Conservation (phyloP, 1,284 basidiomycete genomes). For the Crocinoboletus sp. region DNA sequence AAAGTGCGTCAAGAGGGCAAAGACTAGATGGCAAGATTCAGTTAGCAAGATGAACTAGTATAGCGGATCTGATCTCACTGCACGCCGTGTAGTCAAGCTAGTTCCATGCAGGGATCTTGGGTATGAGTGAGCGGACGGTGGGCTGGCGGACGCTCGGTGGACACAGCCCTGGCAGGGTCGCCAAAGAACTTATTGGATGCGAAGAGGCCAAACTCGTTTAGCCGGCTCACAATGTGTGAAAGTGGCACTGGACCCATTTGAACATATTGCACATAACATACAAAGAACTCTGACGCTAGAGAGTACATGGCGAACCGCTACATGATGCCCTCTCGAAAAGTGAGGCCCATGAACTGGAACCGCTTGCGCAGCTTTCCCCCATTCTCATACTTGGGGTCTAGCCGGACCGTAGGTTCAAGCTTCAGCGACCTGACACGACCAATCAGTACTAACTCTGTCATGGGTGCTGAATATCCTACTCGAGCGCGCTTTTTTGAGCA, state of each 20-base stretch:
- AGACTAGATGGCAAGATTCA: slow-evolving; percentile 11
- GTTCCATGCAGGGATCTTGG: slow-evolving; percentile 26
- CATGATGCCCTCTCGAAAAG: slow-evolving; percentile 21
- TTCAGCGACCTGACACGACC: slow-evolving; percentile 19
- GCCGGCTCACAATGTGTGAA: slow-evolving; percentile 29
- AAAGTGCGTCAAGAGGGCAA: slow-evolving; percentile 9
- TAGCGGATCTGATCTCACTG: slow-evolving; percentile 19
- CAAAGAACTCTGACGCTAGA: background rate
- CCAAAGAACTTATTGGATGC: slow-evolving; percentile 14
- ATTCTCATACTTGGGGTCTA: slow-evolving; percentile 17
- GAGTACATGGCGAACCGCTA: slow-evolving; percentile 11
- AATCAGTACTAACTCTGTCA: slow-evolving; percentile 8
- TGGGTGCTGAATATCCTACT: slow-evolving; percentile 10
- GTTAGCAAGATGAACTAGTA: background rate
- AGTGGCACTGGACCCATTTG: slow-evolving; percentile 19
- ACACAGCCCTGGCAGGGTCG: slow-evolving; percentile 18
- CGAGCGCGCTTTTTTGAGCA: slow-evolving; percentile 25
- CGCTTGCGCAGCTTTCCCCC: slow-evolving; percentile 2
- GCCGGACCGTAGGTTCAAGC: slow-evolving; percentile 26
- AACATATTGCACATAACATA: slow-evolving; percentile 10
- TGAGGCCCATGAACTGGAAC: slow-evolving; percentile 12
- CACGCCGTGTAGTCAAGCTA: slow-evolving; percentile 17
- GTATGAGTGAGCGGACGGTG: background rate
- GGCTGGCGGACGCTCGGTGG: slow-evolving; percentile 1
- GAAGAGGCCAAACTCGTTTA: slow-evolving; percentile 19